Percentiles rank a stretch among this genome's conserved stretches.
Evolutionary conservation across 257 asterid species (phyloP).

Genomic region (Perilla frutescens): DNA sequence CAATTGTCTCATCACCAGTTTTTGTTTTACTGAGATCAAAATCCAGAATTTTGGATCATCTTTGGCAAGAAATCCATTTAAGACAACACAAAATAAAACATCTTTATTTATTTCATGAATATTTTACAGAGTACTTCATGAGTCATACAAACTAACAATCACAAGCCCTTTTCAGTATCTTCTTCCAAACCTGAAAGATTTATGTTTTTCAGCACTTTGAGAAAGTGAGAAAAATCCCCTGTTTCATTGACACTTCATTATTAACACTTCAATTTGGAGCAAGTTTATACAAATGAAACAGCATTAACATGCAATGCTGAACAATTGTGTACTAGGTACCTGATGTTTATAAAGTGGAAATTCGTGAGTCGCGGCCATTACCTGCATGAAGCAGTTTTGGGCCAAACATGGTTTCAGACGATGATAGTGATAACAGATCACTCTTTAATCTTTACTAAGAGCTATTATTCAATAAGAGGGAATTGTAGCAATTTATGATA

Average conservation of each 20-base stretch:
- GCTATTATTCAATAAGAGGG: conserved; percentile 17
- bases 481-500: not conserved
- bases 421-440: not conserved
- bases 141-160: not conserved
- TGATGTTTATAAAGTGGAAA: conserved; percentile 3
- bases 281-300: not conserved
- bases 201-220: not conserved
- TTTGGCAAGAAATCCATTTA: not conserved
- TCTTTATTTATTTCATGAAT: not conserved
- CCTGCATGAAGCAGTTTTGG: conserved; percentile 30
- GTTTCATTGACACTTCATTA: not conserved
- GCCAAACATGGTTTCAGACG: conserved; percentile 21
- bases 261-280: not conserved
- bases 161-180: conserved; percentile 2
- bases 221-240: not conserved
- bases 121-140: not conserved
- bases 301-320: not conserved
- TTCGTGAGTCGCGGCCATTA: not conserved
- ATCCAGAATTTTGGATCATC: conserved; percentile 5
- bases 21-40: not conserved
- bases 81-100: not conserved
- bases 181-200: conserved; percentile 10
- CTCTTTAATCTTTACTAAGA: conserved; percentile 20
- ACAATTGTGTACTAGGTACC: not conserved
- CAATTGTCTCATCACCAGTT: not conserved